Evolutionary conservation across 1,284 basidiomycete genomes (phyloP), one percentile per base, ranked within the genome.

Genomic region (Grifola frondosa): DNA sequence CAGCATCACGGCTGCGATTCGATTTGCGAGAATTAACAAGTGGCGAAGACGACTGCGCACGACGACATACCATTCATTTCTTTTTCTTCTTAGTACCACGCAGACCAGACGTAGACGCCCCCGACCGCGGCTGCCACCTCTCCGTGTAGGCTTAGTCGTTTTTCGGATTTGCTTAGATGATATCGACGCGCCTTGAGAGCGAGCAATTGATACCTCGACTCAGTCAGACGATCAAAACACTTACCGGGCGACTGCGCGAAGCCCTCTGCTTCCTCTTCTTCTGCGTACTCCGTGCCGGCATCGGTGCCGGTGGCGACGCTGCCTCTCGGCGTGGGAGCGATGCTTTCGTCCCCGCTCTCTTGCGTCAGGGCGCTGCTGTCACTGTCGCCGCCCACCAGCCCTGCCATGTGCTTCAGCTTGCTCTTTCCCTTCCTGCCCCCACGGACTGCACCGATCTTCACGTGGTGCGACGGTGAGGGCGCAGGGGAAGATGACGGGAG

Each of bases 311-410:
- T 84, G 6, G 77, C 70, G 22, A 77, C 72, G 48, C 83, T 86
- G 26, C 77, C 79, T 53, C 73, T 68, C 3, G 78, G 75, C 6
- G 78, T 80, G 35, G 74, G 74, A 19, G 58, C 66, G 3, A 64
- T 64, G 29, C 69, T 77, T 52, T 88, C 87, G 44, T 88, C 86
- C 7, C 79, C 84, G 46, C 84, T 88, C 61, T 88, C 85, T 59
- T 85, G 80, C 7, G 86, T 89, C 54, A 88, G 59, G 24, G 83
- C 86, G 49, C 87, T 89, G 53, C 84, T 87, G 54, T 88, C 86
- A 57, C 87, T 89, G 57, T 89, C 84, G 4, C 84, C 84, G 20
- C 78, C 80, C 3, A 87, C 76, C 16, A 88, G 63, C 1, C 85
- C 85, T 0, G 84, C 83, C 66, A 82, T 68, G 44, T 80, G 77